A percentile compares a stretch with the other conserved stretches of the same genome.
Evolutionary conservation across 139 green algal species (phyloP).

Genomic region (Tetradesmus obliquus): DNA sequence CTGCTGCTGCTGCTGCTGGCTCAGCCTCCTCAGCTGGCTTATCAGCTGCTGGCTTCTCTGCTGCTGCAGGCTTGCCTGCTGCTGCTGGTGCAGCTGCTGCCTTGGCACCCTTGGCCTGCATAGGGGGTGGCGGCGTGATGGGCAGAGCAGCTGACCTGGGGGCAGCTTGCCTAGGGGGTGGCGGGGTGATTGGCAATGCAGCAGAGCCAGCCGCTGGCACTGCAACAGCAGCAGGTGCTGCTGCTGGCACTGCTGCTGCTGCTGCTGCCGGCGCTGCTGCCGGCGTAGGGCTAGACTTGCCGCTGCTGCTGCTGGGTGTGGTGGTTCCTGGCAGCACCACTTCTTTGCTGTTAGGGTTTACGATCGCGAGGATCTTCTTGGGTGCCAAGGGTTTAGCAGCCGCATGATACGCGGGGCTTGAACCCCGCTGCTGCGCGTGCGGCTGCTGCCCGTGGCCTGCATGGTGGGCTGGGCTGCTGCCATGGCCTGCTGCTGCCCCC

Average conservation of each 20-base stretch:
- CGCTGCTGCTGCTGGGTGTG: background rate
- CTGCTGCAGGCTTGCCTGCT: conserved; percentile 5
- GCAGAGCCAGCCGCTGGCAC: background rate
- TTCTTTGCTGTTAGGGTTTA: conserved; percentile 32
- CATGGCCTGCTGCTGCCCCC: background rate
- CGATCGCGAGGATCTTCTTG: conserved; percentile 17
- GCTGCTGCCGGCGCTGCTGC: conserved; percentile 1
- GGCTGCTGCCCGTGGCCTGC: background rate
- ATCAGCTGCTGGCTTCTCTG: background rate
- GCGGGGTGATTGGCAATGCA: background rate
- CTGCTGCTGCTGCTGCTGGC: conserved; percentile 32
- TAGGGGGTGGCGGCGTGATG: background rate
- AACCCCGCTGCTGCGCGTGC: background rate
- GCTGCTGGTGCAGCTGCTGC: conserved; percentile 17
- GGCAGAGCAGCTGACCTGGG: background rate
- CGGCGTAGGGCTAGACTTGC: background rate
- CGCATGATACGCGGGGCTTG: background rate
- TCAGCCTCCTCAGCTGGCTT: background rate
- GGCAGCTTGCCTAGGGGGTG: background rate
- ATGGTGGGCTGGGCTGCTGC: background rate
- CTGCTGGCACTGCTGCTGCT: conserved; percentile 9
- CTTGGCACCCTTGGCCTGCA: background rate
- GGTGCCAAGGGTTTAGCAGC: background rate
- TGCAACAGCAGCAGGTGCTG: background rate
- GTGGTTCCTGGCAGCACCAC: background rate